Conservation (phyloP, 164 flowering plant genomes). For the Berberis thunbergii region DNA sequence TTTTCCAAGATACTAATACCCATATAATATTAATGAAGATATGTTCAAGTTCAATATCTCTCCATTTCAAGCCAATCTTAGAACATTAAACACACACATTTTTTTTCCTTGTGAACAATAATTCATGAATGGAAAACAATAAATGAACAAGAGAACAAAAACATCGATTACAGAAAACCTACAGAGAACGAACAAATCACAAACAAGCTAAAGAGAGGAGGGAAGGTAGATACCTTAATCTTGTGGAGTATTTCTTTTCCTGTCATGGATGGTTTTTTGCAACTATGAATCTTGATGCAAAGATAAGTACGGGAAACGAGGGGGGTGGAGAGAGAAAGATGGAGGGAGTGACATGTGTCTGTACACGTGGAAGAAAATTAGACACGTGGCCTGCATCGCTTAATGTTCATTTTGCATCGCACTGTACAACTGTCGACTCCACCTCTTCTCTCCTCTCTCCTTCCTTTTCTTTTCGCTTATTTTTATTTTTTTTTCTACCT, state of each 20-base stretch:
- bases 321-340: background rate
- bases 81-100: too few species aligned
- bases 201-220: background rate
- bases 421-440: background rate
- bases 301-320: background rate
- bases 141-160: background rate
- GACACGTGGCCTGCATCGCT: too few species aligned
- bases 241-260: slow-evolving; percentile 4
- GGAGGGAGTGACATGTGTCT: background rate
- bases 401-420: too few species aligned
- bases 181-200: slow-evolving; percentile 7
- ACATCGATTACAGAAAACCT: slow-evolving; percentile 13
- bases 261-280: background rate
- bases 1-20: too few species aligned
- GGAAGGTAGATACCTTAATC: background rate
- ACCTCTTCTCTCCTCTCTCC: background rate
- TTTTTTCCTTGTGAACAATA: too few species aligned
- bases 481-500: too few species aligned
- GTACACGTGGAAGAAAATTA: background rate
- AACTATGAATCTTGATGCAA: background rate
- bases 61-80: too few species aligned
- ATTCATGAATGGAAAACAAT: too few species aligned
- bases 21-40: too few species aligned
- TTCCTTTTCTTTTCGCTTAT: background rate
- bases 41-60: too few species aligned